Base-by-base conservation (phyloP, 2,329 filamentous ascomycete genomes). In the Graphilbum fragrans region DNA sequence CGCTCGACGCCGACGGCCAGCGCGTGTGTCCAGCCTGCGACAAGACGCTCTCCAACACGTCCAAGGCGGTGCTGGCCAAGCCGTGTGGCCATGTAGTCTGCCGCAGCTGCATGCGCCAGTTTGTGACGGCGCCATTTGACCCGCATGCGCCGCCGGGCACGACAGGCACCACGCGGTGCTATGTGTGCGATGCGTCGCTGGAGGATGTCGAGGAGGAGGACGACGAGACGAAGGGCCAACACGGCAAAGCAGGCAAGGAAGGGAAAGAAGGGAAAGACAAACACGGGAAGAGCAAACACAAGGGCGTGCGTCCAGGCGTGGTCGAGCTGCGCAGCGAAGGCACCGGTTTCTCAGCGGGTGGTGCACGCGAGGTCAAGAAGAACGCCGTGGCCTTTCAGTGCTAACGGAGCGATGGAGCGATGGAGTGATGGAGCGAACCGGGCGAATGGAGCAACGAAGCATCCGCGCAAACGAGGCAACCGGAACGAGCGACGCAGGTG, bases 1-100 rank as follows among this genome's bases (percentile, higher is more conserved):
- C 75, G 3, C 64, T 61, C 22, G 41, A 46, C 37, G 35, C 17
- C n/a, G 20, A 29, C 23, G 41, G 22, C 18, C 58, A 55, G 41
- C 60, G 63, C 46, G 54, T 82, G 38, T 98, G 90, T 58, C 92
- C 92, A 0, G 81, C 82, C 36, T 98, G 90, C 62, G 78, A 82
- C 49, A 94, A 93, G 60, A 71, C 67, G 1, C 69, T 96, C 12
- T 82, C 76, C 37, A 96, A 96, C 56, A 73, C 83, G 3, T 83
- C 84, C 4, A 85, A 82, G 55, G 85, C 88, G 1, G 76, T 88
- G 58, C 67, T 95, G 39, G 80, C 85, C 2, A 88, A 86, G 57
- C 84, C 85, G 0, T 98, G 90, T 53, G 90, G 90, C 0, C 90
- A 98, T 57, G 87, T 96, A 1, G 62, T 95, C 19, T 98, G 90